Conservation (phyloP, 352 stramenopile genomes). For the Phytophthora fragariaefolia region DNA sequence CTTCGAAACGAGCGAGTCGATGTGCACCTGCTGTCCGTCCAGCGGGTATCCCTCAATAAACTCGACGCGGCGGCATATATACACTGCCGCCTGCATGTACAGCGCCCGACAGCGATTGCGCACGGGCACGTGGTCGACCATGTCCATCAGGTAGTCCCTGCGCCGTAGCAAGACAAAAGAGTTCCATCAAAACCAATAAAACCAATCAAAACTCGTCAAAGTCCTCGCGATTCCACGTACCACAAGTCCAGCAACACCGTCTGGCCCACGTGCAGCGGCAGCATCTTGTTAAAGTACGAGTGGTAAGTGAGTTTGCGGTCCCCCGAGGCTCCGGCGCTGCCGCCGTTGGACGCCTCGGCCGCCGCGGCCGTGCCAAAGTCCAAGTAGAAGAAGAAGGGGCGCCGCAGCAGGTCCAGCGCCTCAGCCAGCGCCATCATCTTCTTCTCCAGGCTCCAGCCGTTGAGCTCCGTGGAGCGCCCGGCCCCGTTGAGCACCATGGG, state of each 20-base stretch:
- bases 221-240: conserved; percentile 33
- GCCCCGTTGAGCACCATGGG: conserved; percentile 44
- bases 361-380: conserved; percentile 58
- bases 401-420: conserved; percentile 63
- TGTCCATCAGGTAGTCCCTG: conserved; percentile 84
- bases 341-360: conserved; percentile 31
- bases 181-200: background rate
- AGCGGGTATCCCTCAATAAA: conserved; percentile 76
- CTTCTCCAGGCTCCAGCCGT: conserved; percentile 83
- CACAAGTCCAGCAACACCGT: conserved; percentile 78
- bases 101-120: conserved; percentile 74
- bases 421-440: conserved; percentile 76
- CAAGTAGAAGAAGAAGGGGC: conserved; percentile 79
- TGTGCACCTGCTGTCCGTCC: conserved; percentile 55
- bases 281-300: conserved; percentile 78
- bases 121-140: conserved; percentile 78
- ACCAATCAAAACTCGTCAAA: background rate
- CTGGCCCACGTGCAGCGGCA: conserved; percentile 72
- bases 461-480: conserved; percentile 56
- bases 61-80: conserved; percentile 80
- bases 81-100: conserved; percentile 73
- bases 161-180: conserved; percentile 6
- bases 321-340: conserved; percentile 31
- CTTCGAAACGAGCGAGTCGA: conserved; percentile 60
- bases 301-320: conserved; percentile 61